These are phyloP conservation scores for Aegilops umbellulata DNA, from an alignment of 176 grass and related monocot genomes.

Conservation along the genomic window DNA sequence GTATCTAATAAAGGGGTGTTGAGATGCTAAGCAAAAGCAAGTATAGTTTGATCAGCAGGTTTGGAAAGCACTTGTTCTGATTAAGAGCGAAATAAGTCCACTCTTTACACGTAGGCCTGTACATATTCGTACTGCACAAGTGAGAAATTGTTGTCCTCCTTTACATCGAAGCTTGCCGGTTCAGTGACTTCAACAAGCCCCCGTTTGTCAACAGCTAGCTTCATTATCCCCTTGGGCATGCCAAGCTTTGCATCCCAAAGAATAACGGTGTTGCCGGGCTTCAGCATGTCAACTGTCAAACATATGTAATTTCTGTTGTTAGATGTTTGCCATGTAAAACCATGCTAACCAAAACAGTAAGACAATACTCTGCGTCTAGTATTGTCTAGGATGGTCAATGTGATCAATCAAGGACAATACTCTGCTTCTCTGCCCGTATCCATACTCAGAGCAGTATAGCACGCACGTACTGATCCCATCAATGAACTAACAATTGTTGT, in stretches of 20 bases:
- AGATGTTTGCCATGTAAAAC: conserved; percentile 8
- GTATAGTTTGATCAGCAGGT: not conserved
- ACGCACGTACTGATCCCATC: too few species aligned
- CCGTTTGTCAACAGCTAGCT: conserved; percentile 79
- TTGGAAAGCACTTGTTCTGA: not conserved
- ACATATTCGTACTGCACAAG: conserved; percentile 86
- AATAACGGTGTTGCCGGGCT: conserved; percentile 53
- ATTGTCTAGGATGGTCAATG: too few species aligned
- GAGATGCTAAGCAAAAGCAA: too few species aligned
- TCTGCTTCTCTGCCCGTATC: too few species aligned
- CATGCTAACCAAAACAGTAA: not conserved
- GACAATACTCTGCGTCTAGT: not conserved
- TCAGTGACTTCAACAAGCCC: conserved; percentile 67
- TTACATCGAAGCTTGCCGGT: conserved; percentile 58
- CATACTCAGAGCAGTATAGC: too few species aligned
- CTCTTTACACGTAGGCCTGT: conserved; percentile 60
- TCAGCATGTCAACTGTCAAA: conserved; percentile 70
- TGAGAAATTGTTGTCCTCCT: conserved; percentile 80
- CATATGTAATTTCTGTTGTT: not conserved
- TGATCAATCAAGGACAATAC: too few species aligned
- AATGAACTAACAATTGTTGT: too few species aligned
- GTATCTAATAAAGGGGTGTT: too few species aligned
- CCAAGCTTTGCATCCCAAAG: conserved; percentile 82
- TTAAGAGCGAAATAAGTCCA: conserved; percentile 19
- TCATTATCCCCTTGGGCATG: conserved; percentile 90